These are phyloP conservation scores for Lecanoromycetidae sp. DNA, from an alignment of 2,329 filamentous ascomycete genomes.

Conservation along the genomic window DNA sequence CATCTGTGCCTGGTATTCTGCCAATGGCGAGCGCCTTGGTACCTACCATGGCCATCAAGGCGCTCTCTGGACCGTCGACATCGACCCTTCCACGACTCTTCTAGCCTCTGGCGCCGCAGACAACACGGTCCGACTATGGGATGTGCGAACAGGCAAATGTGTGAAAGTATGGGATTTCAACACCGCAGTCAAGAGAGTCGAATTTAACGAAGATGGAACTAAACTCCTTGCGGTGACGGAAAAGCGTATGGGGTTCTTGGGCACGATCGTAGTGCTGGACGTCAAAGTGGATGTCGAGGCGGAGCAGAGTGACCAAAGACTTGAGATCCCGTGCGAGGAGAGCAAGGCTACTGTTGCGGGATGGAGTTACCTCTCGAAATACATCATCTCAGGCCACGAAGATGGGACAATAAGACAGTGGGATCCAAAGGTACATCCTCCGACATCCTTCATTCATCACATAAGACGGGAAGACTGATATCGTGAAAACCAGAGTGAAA, in stretches of 20 bases:
- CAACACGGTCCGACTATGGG: slow-evolving; percentile 96
- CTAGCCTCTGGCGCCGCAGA: slow-evolving; percentile 93
- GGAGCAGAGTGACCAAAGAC: slow-evolving; percentile 72
- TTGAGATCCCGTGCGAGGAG: slow-evolving; percentile 87
- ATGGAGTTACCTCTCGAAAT: slow-evolving; percentile 88
- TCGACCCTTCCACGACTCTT: slow-evolving; percentile 81
- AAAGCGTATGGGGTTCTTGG: slow-evolving; percentile 94
- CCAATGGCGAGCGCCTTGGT: slow-evolving; percentile 94
- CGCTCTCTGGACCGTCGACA: slow-evolving; percentile 96
- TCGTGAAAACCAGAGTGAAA: slow-evolving; percentile 32
- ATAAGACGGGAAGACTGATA: neutral
- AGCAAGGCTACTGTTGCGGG: slow-evolving; percentile 96
- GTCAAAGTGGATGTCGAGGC: slow-evolving; percentile 73
- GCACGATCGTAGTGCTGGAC: slow-evolving; percentile 86
- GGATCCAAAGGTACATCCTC: slow-evolving; percentile 62
- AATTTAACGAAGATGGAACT: slow-evolving; percentile 89
- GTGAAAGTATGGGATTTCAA: slow-evolving; percentile 97
- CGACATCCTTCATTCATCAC: neutral
- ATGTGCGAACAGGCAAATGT: slow-evolving; percentile 80
- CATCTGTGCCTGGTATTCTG: slow-evolving; percentile 91
- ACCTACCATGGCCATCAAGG: slow-evolving; percentile 95
- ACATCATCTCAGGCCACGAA: slow-evolving; percentile 96
- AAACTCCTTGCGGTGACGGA: slow-evolving; percentile 89
- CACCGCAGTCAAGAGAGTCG: slow-evolving; percentile 92
- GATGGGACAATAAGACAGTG: slow-evolving; percentile 86